Evolutionary conservation across 2,329 filamentous ascomycete genomes (phyloP).

Genomic region (Botryotinia calthae): DNA sequence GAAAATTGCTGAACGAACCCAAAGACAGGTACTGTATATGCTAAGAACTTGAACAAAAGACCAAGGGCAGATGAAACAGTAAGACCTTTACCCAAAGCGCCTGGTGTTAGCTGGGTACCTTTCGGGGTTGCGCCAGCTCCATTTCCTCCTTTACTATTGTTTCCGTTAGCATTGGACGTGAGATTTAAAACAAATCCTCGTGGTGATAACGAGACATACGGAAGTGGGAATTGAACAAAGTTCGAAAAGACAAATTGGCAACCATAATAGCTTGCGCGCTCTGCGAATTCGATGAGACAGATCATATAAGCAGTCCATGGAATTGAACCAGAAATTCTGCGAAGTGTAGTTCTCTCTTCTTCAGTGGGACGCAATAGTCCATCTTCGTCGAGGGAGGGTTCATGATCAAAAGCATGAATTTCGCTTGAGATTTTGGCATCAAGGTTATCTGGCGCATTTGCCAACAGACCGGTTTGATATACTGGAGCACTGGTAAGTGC

Average conservation of each 20-base stretch:
- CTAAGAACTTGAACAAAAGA: conserved; percentile 52
- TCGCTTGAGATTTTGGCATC: conserved; percentile 15
- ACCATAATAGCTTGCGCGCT: conserved; percentile 77
- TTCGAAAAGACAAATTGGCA: conserved; percentile 59
- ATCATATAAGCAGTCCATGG: conserved; percentile 67
- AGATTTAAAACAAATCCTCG: neutral
- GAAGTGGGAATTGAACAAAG: conserved; percentile 60
- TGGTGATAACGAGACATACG: conserved; percentile 32
- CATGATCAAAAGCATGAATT: conserved; percentile 4
- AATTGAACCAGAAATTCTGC: conserved; percentile 61
- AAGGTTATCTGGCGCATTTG: conserved; percentile 10
- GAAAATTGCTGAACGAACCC: conserved; percentile 17
- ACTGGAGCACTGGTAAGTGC: conserved; percentile 12
- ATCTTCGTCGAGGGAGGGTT: conserved; percentile 16
- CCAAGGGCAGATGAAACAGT: conserved; percentile 52
- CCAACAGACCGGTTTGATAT: conserved; percentile 7
- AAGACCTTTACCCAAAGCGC: conserved; percentile 58
- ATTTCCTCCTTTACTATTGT: conserved; percentile 39
- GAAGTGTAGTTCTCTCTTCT: conserved; percentile 59
- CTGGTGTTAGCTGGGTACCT: conserved; percentile 42
- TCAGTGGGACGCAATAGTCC: conserved; percentile 44
- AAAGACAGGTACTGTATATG: conserved; percentile 43
- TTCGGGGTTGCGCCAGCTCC: conserved; percentile 42
- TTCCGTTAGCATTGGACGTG: neutral
- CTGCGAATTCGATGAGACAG: conserved; percentile 71